phyloP scores from a whole-genome alignment of 805 yeast species.

The Candida ficus region DNA sequence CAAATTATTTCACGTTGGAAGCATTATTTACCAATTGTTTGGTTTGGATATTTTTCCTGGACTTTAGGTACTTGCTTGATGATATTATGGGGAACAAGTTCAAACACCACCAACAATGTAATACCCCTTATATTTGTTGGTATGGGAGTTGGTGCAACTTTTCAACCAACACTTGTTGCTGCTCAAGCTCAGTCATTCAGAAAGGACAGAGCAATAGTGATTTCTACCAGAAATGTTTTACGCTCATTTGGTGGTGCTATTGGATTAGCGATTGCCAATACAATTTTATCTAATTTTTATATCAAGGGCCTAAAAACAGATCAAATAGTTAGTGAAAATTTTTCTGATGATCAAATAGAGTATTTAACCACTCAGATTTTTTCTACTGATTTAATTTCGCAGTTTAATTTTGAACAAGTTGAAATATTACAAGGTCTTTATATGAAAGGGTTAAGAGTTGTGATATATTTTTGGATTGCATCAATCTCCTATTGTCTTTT shows the following conservation, averaged over 20 bases:
- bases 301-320: neutral
- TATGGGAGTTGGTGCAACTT: slow-evolving; percentile 26
- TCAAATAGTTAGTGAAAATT: neutral
- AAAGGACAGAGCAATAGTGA: slow-evolving; percentile 52
- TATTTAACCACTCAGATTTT: neutral
- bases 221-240: slow-evolving; percentile 48
- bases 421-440: neutral
- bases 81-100: slow-evolving; percentile 21
- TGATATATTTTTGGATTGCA: slow-evolving; percentile 4
- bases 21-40: slow-evolving; percentile 13
- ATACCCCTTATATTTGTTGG: slow-evolving; percentile 33
- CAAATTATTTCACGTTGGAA: slow-evolving; percentile 3
- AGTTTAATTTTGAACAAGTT: neutral
- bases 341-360: neutral
- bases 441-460: slow-evolving; percentile 1
- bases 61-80: slow-evolving; percentile 5
- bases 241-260: slow-evolving; percentile 56
- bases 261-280: slow-evolving; percentile 41
- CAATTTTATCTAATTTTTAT: slow-evolving; percentile 9
- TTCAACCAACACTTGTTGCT: slow-evolving; percentile 30
- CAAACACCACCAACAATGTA: slow-evolving; percentile 30
- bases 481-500: slow-evolving; percentile 1
- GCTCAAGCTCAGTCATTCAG: slow-evolving; percentile 48
- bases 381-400: neutral
- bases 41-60: slow-evolving; percentile 29